These are phyloP conservation scores for Russula emetica DNA, from an alignment of 768 basidiomycete genomes.

Conservation along the genomic window DNA sequence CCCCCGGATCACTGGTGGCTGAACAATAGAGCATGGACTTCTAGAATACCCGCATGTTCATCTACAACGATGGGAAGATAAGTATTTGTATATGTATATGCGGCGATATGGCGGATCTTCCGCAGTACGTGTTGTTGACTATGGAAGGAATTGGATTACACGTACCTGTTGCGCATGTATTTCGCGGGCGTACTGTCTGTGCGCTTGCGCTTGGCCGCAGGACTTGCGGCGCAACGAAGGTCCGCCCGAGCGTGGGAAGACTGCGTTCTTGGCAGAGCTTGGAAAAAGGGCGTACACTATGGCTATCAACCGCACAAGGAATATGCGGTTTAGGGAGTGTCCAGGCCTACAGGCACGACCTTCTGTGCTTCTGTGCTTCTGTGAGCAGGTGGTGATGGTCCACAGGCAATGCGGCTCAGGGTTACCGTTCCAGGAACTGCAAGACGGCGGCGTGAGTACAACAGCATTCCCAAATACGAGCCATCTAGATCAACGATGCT, in stretches of 20 bases:
- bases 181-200: neutral
- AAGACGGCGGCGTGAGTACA: conserved; percentile 5
- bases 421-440: conserved; percentile 12
- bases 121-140: neutral
- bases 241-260: conserved; percentile 20
- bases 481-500: conserved; percentile 8
- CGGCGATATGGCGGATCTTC: conserved; percentile 14
- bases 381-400: conserved; percentile 8
- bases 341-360: neutral
- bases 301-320: neutral
- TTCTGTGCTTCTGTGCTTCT: neutral
- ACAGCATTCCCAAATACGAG: conserved; percentile 1
- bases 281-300: neutral
- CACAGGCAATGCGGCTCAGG: conserved; percentile 15
- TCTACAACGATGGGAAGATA: neutral
- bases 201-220: neutral
- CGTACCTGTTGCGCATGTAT: conserved; percentile 1
- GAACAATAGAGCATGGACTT: conserved; percentile 5
- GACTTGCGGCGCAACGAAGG: conserved; percentile 2
- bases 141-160: neutral
- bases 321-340: neutral
- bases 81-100: neutral
- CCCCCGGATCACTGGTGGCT: conserved; percentile 15
- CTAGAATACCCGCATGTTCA: neutral
- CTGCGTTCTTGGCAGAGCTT: neutral